A percentile compares a stretch with the other conserved stretches of the same genome.
phyloP scores from a whole-genome alignment of 2,329 filamentous ascomycete species.

The Zymoseptoria tritici region DNA sequence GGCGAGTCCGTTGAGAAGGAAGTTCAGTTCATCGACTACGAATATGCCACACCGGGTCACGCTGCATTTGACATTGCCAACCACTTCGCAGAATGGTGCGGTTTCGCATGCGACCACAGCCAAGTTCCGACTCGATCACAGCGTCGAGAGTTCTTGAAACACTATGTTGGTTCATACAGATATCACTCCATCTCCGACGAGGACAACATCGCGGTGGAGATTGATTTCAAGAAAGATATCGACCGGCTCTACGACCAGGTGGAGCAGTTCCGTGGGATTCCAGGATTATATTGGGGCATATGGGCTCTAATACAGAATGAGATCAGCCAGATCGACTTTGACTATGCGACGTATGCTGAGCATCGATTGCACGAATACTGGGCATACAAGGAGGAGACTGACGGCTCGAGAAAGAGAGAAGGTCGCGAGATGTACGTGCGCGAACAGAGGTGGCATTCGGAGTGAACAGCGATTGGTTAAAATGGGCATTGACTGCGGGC shows the following conservation, averaged over 20 bases:
- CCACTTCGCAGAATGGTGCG: constrained; percentile 97
- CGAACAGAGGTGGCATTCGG: constrained; percentile 63
- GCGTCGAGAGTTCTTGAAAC: constrained; percentile 70
- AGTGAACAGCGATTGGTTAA: constrained; percentile 3
- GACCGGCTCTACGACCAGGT: constrained; percentile 70
- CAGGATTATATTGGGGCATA: constrained; percentile 85
- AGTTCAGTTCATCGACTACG: constrained; percentile 93
- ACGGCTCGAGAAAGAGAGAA: constrained; percentile 51
- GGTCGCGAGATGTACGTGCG: constrained; percentile 61
- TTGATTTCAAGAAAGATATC: constrained; percentile 52
- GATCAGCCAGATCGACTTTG: constrained; percentile 93
- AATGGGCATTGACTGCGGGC: constrained; percentile 1
- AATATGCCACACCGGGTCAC: constrained; percentile 90
- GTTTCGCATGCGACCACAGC: constrained; percentile 87
- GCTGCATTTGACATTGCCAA: constrained; percentile 96
- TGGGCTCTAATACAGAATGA: constrained; percentile 93
- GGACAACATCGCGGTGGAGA: constrained; percentile 43
- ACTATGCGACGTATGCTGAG: constrained; percentile 89
- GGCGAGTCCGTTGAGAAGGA: constrained; percentile 15
- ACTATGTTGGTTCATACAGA: constrained; percentile 71
- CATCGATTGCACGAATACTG: constrained; percentile 82
- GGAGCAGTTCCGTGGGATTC: constrained; percentile 78
- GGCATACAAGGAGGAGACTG: constrained; percentile 73
- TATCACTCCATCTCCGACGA: constrained; percentile 29
- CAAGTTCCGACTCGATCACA: constrained; percentile 71